A percentile compares a stretch with the other conserved stretches of the same genome.
These are phyloP conservation scores for Laetiporus sulphureus DNA, from an alignment of 1,284 basidiomycete species.

Conservation along the genomic window DNA sequence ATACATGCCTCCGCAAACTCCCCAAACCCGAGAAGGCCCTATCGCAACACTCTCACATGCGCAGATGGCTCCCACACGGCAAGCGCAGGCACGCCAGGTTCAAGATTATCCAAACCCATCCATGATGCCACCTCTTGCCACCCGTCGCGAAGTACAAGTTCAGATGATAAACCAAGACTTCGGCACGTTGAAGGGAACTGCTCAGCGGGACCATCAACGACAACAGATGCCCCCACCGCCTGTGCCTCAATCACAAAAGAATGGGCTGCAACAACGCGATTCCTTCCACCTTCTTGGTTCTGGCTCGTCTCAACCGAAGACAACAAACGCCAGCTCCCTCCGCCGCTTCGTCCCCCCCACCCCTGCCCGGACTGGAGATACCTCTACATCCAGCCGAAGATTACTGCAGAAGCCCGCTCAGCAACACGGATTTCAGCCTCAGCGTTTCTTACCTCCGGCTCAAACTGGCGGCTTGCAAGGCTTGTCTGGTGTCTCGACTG, in stretches of 20 bases:
- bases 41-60: slow-evolving; percentile 18
- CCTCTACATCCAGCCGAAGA: slow-evolving; percentile 15
- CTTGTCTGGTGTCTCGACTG: not conserved
- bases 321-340: slow-evolving; percentile 3
- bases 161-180: slow-evolving; percentile 5
- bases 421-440: too few species aligned
- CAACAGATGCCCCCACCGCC: slow-evolving; percentile 11
- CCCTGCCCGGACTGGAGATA: slow-evolving; percentile 9
- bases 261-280: slow-evolving; percentile 8
- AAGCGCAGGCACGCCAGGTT: slow-evolving; percentile 12
- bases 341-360: slow-evolving; percentile 13
- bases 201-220: not conserved
- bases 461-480: not conserved
- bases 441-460: not conserved
- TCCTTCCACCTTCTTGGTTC: slow-evolving; percentile 11
- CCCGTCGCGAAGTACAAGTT: not conserved
- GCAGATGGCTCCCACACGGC: slow-evolving; percentile 16
- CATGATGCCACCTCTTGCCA: slow-evolving; percentile 9
- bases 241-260: slow-evolving; percentile 8
- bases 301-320: slow-evolving; percentile 9
- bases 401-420: slow-evolving; percentile 14
- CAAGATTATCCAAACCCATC: slow-evolving; percentile 2
- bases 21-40: slow-evolving; percentile 25
- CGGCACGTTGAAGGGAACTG: slow-evolving; percentile 2
- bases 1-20: slow-evolving; percentile 40